Base-by-base conservation (phyloP, 371 early-diverging fungal species). In the Haplosporangium sp. region DNA sequence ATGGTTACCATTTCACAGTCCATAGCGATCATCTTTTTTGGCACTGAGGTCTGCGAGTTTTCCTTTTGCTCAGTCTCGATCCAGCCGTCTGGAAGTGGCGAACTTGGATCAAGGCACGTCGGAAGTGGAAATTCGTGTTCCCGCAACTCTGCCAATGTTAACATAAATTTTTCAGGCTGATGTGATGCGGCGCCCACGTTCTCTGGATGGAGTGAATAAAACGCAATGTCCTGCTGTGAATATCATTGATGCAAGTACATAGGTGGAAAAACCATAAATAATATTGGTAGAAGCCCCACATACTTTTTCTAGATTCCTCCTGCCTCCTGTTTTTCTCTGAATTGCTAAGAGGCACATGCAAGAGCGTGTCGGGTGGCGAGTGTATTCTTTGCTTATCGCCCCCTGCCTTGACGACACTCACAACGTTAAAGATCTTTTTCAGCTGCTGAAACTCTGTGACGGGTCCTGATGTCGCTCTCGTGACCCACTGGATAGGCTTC, bases 1-100 rank as follows among this genome's bases (percentile, higher is more conserved):
- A 55, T 9, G 41, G 4, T 23, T 82, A 91, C 90, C 94, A 94
- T 95, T 69, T 95, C 95, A 86, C 94, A 94, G 82, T 95, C 95
- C 38, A 93, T 67, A 37, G 91, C 94, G 14, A 94, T 62, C 55
- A 92, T 84, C 29, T 69, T 68, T 23, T 74, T 56, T 20, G 82
- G 63, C 5, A 45, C 37, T 1, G 57, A 23, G 6, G 42, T 12
- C 12, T 53, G 58, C 41, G 50, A 40, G n/a, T 20, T 47, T 16
- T 14, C 21, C 14, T 14, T 38, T 37, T 55, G 50, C 21, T 52
- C 43, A 16, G 79, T 67, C 42, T 90, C 86, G 43, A 88, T 84
- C 89, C 89, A 90, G 7, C 80, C 87, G 9, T 84, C 82, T 36
- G 73, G 67, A 14, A 86, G 63, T 6, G 36, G 52, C 0, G 40